Conservation (phyloP, 2,329 filamentous ascomycete genomes). For the Trichoderma breve region DNA sequence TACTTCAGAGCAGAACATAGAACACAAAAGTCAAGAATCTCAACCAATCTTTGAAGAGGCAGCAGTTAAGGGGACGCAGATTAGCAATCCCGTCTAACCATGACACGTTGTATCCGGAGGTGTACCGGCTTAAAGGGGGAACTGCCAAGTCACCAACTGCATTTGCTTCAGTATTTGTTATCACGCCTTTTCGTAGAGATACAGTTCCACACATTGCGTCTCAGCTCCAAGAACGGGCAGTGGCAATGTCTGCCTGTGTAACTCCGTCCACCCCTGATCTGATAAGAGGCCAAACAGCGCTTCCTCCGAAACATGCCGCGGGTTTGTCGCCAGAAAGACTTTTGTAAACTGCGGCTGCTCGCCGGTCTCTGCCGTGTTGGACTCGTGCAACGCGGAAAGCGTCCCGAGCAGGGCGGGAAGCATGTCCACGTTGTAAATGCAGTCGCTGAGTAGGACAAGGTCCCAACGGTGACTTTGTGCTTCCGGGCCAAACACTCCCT, state of each 20-base stretch:
- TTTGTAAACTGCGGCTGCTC: slow-evolving; percentile 33
- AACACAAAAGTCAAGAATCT: background rate
- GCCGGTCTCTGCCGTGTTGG: slow-evolving; percentile 31
- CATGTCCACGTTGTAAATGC: slow-evolving; percentile 60
- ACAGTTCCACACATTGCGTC: slow-evolving; percentile 50
- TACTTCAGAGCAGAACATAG: background rate
- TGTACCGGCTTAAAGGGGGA: background rate
- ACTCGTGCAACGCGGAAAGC: slow-evolving; percentile 47
- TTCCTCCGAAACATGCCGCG: slow-evolving; percentile 52
- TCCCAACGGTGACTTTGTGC: slow-evolving; percentile 47
- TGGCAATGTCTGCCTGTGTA: slow-evolving; percentile 42
- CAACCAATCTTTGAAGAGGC: background rate
- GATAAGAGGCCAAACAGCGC: slow-evolving; percentile 49
- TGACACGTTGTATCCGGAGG: background rate
- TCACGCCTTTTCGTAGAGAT: slow-evolving; percentile 45
- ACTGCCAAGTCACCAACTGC: background rate
- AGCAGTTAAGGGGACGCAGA: background rate
- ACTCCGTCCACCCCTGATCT: slow-evolving; percentile 44
- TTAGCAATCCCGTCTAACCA: background rate
- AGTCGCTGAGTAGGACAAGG: slow-evolving; percentile 56
- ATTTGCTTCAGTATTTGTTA: background rate
- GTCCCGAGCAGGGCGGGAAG: slow-evolving; percentile 54
- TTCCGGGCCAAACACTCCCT: slow-evolving; percentile 44
- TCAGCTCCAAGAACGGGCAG: slow-evolving; percentile 47
- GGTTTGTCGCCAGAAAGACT: slow-evolving; percentile 56